Conservation (phyloP, 441 rosid species). For the Macaranga tanarius region DNA sequence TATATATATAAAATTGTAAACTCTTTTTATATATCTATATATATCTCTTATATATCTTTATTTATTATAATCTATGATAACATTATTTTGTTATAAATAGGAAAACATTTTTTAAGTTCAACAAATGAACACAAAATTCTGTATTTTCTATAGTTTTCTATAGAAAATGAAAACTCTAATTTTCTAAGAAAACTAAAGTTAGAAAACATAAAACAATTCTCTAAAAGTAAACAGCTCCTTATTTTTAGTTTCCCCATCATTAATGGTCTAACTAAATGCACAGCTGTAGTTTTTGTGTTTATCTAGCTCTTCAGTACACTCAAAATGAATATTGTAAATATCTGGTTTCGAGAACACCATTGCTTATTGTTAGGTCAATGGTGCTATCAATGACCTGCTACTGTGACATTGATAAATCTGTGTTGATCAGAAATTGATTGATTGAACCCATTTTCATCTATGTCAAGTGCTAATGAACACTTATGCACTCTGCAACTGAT, state of each 20-base stretch:
- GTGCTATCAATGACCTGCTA: slow-evolving; percentile 3
- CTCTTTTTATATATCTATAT: too few relatives aligned
- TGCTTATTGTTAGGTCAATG: not conserved
- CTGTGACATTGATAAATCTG: not conserved
- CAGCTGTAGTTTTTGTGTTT: not conserved
- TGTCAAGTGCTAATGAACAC: not conserved
- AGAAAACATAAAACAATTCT: too few relatives aligned
- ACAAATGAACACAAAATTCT: too few relatives aligned
- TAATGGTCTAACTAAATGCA: not conserved
- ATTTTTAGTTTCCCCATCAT: not conserved
- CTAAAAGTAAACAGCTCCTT: too few relatives aligned
- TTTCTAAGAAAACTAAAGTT: too few relatives aligned
- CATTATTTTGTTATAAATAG: too few relatives aligned
- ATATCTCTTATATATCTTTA: too few relatives aligned
- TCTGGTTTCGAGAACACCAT: not conserved
- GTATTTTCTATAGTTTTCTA: too few relatives aligned
- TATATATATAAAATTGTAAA: too few relatives aligned
- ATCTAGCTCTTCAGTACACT: not conserved
- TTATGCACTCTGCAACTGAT: not conserved
- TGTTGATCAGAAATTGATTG: not conserved
- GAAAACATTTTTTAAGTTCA: too few relatives aligned
- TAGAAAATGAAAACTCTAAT: too few relatives aligned
- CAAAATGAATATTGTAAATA: not conserved
- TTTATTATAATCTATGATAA: too few relatives aligned
- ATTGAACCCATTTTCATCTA: not conserved